Evolutionary conservation across 139 green algal species (phyloP).

Genomic region (Closterium sp.): DNA sequence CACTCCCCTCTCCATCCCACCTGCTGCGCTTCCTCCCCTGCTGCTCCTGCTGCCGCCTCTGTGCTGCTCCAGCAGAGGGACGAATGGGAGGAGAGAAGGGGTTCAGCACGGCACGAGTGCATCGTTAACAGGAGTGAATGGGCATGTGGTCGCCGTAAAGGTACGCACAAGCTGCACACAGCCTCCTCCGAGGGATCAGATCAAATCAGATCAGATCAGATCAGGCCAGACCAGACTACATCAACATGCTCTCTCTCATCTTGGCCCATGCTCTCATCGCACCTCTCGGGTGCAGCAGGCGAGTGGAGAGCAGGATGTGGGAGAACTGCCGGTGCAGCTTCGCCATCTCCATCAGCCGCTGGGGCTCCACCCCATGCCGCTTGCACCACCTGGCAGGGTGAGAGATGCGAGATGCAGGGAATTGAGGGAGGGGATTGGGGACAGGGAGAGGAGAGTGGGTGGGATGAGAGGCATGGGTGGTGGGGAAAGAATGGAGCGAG

Average conservation of each 20-base stretch:
- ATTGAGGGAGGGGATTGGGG: too few species aligned
- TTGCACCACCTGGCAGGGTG: constrained; percentile 23
- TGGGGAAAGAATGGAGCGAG: background rate
- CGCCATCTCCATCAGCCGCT: constrained; percentile 45
- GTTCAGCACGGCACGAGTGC: background rate
- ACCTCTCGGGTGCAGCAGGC: background rate
- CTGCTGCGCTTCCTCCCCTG: background rate
- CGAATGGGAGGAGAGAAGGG: background rate
- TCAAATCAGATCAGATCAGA: too few species aligned
- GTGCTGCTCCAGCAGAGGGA: background rate
- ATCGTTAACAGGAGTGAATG: background rate
- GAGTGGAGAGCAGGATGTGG: constrained; percentile 22
- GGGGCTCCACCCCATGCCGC: constrained; percentile 27
- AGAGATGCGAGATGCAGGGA: too few species aligned
- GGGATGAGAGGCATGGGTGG: background rate
- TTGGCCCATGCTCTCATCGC: background rate
- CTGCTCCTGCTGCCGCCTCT: background rate
- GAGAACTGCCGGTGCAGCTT: constrained; percentile 45
- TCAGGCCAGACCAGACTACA: too few species aligned
- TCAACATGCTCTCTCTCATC: too few species aligned
- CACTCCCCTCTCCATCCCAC: background rate
- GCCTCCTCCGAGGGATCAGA: too few species aligned
- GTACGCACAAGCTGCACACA: too few species aligned
- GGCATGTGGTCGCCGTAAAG: background rate
- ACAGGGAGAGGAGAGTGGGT: background rate